Conservation (phyloP, 2,329 filamentous ascomycete species). For the Lachnellula cervina region DNA sequence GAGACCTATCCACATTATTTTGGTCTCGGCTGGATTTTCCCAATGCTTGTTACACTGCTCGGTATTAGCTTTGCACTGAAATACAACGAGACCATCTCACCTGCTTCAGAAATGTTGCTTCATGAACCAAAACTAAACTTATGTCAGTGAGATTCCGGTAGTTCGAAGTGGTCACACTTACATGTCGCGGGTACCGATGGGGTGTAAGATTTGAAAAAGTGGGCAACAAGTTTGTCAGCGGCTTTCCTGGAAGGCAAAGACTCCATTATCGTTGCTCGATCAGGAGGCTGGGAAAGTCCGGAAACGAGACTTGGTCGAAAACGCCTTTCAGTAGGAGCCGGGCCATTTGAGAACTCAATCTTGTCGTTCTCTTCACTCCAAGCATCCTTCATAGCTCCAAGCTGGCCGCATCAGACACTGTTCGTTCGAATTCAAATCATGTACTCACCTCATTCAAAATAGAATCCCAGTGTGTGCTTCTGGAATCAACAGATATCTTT, state of each 20-base stretch:
- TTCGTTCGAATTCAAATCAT: not conserved
- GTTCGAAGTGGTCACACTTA: not conserved
- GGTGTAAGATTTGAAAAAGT: conserved; percentile 49
- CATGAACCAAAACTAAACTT: conserved; percentile 46
- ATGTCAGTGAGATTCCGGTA: conserved; percentile 2
- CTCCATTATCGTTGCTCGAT: conserved; percentile 40
- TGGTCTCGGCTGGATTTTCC: conserved; percentile 36
- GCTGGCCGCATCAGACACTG: conserved; percentile 1
- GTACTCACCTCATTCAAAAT: conserved; percentile 51
- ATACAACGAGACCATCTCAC: conserved; percentile 23
- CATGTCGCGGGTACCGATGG: conserved; percentile 44
- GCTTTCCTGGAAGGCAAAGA: conserved; percentile 43
- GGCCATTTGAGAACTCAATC: conserved; percentile 30
- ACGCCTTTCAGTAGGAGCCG: conserved; percentile 13
- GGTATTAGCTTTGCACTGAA: not conserved
- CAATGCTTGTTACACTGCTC: conserved; percentile 44
- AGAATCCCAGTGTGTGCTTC: conserved; percentile 54
- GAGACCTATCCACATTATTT: conserved; percentile 47
- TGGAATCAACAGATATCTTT: conserved; percentile 15
- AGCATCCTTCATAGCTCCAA: conserved; percentile 27
- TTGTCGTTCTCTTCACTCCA: conserved; percentile 33
- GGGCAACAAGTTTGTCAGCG: conserved; percentile 45
- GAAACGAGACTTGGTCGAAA: conserved; percentile 25
- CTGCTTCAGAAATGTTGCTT: conserved; percentile 43
- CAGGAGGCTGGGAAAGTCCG: conserved; percentile 35